Base-by-base conservation (phyloP, 2,329 filamentous ascomycete species). In the Daldinia sp. region DNA sequence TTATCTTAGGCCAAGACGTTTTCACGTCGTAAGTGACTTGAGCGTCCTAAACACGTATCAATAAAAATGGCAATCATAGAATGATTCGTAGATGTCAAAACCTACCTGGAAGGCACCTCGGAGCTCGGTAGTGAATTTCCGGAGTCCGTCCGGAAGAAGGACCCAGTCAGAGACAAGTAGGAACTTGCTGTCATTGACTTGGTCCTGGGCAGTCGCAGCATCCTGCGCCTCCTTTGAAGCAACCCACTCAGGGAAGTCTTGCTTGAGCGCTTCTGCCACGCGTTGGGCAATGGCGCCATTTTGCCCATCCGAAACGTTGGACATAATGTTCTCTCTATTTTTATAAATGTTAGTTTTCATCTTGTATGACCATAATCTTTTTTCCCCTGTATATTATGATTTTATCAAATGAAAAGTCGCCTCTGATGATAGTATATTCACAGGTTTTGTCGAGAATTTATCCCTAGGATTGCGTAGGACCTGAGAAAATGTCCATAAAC, bases 161-260 rank as follows among this genome's bases (percentile, higher is more conserved):
- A 65, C 51, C 70, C 70, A 72, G 51, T 71, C 68, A 1, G 68
- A 67, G 17, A 30, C 58, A 8, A 73, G 10, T 1, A 64, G 35
- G 19, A 73, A 70, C n/a, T 71, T n/a, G n/a, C n/a, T n/a, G n/a
- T n/a, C n/a, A n/a, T n/a, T n/a, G n/a, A n/a, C n/a, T n/a, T n/a
- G n/a, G n/a, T n/a, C n/a, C n/a, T n/a, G n/a, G n/a, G n/a, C n/a
- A n/a, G n/a, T n/a, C n/a, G n/a, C 65, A 13, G 45, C 37, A 25
- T 51, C 19, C 19, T 35, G n/a, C 19, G 25, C 25, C 23, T 34
- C 30, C 11, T 19, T 23, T 23, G 11, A 10, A 4, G 37, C 27
- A 10, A 15, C 47, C 61, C 56, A 63, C 7, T 10, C 9, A 3
- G 56, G 65, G 37, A 63, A 64, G 21, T 61, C 48, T 15, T 19